A percentile compares a stretch with the other conserved stretches of the same genome.
phyloP scores from a whole-genome alignment of 2,329 filamentous ascomycete genomes.

The Sporothrix protearum region DNA sequence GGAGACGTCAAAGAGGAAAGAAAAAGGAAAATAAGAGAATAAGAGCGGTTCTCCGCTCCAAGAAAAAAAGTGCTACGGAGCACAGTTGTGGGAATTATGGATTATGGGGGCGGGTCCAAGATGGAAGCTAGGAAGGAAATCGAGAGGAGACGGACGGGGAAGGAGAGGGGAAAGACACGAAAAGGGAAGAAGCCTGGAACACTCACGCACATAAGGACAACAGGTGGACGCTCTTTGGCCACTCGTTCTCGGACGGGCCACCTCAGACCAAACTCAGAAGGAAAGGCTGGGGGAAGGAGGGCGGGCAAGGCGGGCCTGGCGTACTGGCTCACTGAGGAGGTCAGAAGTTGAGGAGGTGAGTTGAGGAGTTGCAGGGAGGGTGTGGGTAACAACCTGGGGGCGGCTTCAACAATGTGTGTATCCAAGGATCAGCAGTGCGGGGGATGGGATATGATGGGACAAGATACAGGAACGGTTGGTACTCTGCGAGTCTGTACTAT shows the following conservation, averaged over 20 bases:
- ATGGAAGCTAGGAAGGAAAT: conserved; percentile 13
- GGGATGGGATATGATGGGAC: conserved; percentile 11
- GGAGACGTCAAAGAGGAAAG: not conserved
- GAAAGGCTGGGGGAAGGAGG: conserved; percentile 17
- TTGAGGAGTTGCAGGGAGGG: not conserved
- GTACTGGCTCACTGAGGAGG: not conserved
- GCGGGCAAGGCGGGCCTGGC: not conserved
- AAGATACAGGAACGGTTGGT: conserved; percentile 1
- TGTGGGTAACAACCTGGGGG: not conserved
- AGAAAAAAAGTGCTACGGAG: not conserved
- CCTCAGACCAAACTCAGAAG: conserved; percentile 10
- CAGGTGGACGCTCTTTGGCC: conserved; percentile 15
- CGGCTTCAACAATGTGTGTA: not conserved
- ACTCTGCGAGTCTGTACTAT: not conserved
- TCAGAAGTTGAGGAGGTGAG: not conserved
- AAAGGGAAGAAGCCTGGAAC: not conserved
- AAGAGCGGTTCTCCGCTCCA: conserved; percentile 15
- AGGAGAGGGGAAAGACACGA: not conserved
- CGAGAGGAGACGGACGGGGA: not conserved
- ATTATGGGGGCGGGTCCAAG: not conserved
- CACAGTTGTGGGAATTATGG: not conserved
- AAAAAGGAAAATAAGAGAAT: not conserved
- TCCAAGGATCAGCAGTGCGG: not conserved
- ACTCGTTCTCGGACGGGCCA: conserved; percentile 20
- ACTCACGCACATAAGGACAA: not conserved